Evolutionary conservation across 371 early-diverging fungal genomes (phyloP), one percentile per base, ranked within the genome.

Genomic region (Syncephalis fuscata): DNA sequence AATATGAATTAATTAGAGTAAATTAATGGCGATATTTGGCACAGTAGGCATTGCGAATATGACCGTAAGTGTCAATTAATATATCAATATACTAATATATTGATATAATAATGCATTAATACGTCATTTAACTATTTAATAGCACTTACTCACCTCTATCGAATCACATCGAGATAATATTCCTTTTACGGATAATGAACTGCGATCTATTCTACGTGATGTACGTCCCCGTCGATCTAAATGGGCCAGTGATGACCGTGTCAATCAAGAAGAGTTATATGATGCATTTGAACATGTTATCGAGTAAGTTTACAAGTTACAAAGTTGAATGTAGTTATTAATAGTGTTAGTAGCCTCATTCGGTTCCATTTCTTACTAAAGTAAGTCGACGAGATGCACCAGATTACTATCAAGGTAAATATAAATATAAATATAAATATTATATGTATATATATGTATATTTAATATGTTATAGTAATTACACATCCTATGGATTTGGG

Each of bases 341-440:
- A 24, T n/a, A 26, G 24, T 46, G 44, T 37, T 51, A 57, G 40
- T 65, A 76, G 76, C 81, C 79, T 20, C 85, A 88, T 50, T 83
- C 94, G 0, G 60, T 67, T 3, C 94, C 94, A 2, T 98, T 98
- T 60, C 65, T 93, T 16, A 76, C 74, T 51, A 87, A 85, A 60
- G 98, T 98, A 21, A 81, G 73, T 56, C 85, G 87, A 52, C 79
- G 85, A 21, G 97, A 97, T 43, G 96, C 89, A 0, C 96, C 96
- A 0, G 89, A 92, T 64, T 98, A 98, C 57, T 87, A 82, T 66
- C 88, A 88, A 42, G 72, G 73, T 70, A 61, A 32, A 45, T 36
- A 25, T 41, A 49, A 20, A 3, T 15, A 14, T n/a, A 0, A n/a
- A 23, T 25, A 5, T 32, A 32, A 32, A 11, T 32, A 32, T 7